A percentile compares a stretch with the other conserved stretches of the same genome.
Conservation (phyloP, 2,329 filamentous ascomycete genomes). For the Hymenoscyphus fructigenus region DNA sequence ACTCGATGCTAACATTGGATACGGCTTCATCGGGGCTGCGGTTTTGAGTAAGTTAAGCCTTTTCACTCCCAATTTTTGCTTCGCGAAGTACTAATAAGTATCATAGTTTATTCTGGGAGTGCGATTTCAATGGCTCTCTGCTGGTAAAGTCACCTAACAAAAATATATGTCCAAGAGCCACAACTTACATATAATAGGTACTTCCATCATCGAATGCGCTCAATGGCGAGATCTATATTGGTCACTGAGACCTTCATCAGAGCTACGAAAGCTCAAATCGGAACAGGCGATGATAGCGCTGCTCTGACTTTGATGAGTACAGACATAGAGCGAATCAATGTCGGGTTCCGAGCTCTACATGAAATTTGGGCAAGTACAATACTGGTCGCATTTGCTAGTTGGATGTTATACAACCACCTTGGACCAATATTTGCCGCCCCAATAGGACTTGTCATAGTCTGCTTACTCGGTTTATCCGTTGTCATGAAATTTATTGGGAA, state of each 20-base stretch:
- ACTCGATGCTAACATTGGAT: conserved; percentile 15
- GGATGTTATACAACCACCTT: conserved; percentile 38
- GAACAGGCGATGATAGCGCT: conserved; percentile 36
- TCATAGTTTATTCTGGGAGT: conserved; percentile 24
- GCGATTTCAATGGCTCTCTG: conserved; percentile 31
- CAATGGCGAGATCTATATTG: conserved; percentile 43
- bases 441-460: conserved; percentile 43
- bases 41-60: no score
- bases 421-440: conserved; percentile 38
- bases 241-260: conserved; percentile 51
- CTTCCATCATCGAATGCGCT: conserved; percentile 40
- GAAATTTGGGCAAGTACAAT: conserved; percentile 40
- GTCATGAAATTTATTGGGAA: conserved; percentile 16
- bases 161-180: neutral
- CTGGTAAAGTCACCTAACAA: conserved; percentile 15
- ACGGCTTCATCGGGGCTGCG: conserved; percentile 25
- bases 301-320: conserved; percentile 47
- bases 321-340: conserved; percentile 41
- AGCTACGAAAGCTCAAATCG: conserved; percentile 37
- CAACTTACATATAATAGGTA: conserved; percentile 13
- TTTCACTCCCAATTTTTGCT: no score
- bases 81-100: neutral
- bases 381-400: conserved; percentile 39
- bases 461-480: conserved; percentile 27
- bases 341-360: conserved; percentile 31